Evolutionary conservation across 306 rosid genomes (phyloP), one percentile per base, ranked within the genome.

Genomic region (Pyrus bretschneideri): DNA sequence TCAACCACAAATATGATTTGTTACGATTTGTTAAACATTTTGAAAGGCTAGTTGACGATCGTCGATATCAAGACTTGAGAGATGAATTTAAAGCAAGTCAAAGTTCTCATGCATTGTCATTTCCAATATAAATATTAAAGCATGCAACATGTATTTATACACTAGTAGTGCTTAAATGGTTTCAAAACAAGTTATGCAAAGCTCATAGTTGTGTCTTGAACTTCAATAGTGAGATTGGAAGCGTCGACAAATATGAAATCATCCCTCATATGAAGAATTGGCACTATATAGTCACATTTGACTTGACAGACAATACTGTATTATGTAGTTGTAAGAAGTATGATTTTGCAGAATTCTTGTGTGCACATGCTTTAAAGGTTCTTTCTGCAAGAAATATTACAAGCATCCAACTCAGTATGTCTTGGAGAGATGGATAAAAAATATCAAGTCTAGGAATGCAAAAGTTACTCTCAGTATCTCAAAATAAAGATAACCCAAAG

Each of bases 1-100:
- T 78, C 4, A 63, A 29, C 11, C 71, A 46, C 71, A 27, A 52
- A 18, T 58, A 67, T 52, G 42, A 76, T 54, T 67, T 76, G 45
- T 18, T 67, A 14, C 3, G 10, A 9, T 70, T 70, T 35, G 51
- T 71, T 71, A 40, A 21, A 3, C 67, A 78, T 10, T 63, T 62
- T 17, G 6, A 71, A 18, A 10, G 46, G 5, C 17, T 78, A 44
- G 1, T 71, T 29, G 58, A 63, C 1, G 72, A 63, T 11, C 55
- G 55, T 4, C 31, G 3, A 3, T 78, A 71, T 51, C 27, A 49
- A 15, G 66, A 78, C 46, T 78, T 13, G 1, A 29, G 25, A 9
- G 51, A 35, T 14, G 27, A 77, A 52, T 77, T 77, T 59, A 77
- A 42, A 58, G 80, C 67, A 54, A 77, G 23, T 70, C 29, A 70